A percentile compares a stretch with the other conserved stretches of the same genome.
These are phyloP conservation scores for Lathyrus aphaca DNA, from an alignment of 306 rosid species.

Conservation along the genomic window DNA sequence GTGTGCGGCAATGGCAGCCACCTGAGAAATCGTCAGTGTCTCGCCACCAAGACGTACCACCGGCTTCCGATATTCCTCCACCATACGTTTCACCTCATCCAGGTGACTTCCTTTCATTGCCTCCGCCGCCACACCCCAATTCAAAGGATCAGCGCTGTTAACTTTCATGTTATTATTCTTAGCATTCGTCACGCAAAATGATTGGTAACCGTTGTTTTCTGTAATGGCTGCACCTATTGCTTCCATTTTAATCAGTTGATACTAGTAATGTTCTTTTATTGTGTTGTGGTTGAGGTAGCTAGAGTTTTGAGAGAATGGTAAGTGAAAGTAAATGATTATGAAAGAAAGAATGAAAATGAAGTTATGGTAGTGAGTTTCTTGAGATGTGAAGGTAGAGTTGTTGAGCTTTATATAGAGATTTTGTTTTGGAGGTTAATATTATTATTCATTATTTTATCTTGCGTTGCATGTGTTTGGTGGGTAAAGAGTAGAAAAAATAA, in stretches of 20 bases:
- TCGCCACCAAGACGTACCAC: constrained; percentile 70
- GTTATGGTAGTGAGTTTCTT: neutral
- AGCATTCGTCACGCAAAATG: constrained; percentile 41
- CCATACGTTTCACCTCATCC: constrained; percentile 90
- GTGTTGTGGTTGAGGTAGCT: neutral
- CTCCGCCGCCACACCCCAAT: constrained; percentile 75
- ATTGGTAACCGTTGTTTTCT: constrained; percentile 39
- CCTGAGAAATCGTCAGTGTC: constrained; percentile 72
- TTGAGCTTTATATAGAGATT: neutral
- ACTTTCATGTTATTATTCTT: neutral
- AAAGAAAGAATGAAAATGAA: neutral
- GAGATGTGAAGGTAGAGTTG: neutral
- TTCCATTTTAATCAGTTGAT: constrained; percentile 40
- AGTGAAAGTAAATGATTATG: neutral
- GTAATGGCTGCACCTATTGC: constrained; percentile 30
- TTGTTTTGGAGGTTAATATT: neutral
- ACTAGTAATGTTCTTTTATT: neutral
- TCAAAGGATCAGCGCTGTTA: constrained; percentile 52
- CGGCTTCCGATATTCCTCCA: constrained; percentile 67
- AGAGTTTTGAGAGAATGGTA: neutral
- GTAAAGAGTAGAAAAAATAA: neutral
- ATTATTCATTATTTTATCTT: neutral
- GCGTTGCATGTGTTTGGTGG: neutral
- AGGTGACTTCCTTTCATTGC: constrained; percentile 71
- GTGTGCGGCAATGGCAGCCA: constrained; percentile 69